These are phyloP conservation scores for Tremella fuciformis DNA, from an alignment of 768 basidiomycete genomes.

Conservation along the genomic window DNA sequence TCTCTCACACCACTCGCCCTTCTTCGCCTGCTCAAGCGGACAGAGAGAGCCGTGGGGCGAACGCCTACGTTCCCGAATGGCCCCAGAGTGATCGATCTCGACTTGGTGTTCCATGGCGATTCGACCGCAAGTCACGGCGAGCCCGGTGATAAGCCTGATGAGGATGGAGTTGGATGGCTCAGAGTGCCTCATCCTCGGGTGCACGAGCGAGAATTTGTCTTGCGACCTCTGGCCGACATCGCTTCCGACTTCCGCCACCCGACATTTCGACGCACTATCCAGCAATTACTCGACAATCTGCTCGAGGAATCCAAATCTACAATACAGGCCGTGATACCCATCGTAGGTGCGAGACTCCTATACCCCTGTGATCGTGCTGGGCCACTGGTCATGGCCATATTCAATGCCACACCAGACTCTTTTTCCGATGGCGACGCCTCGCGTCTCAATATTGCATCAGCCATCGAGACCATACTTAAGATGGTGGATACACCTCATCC, in stretches of 20 bases:
- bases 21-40: constrained; percentile 64
- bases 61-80: constrained; percentile 76
- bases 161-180: constrained; percentile 59
- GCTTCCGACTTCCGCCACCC: constrained; percentile 75
- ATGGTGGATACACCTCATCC: constrained; percentile 48
- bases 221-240: constrained; percentile 82
- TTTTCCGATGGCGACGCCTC: constrained; percentile 77
- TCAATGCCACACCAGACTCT: constrained; percentile 92
- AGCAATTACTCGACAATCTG: constrained; percentile 51
- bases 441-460: constrained; percentile 60
- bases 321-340: constrained; percentile 41
- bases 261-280: constrained; percentile 56
- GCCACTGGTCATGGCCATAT: constrained; percentile 77
- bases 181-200: constrained; percentile 80
- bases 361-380: constrained; percentile 19
- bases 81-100: constrained; percentile 84
- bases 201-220: constrained; percentile 83
- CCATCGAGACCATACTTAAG: constrained; percentile 50
- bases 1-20: constrained; percentile 62
- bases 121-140: constrained; percentile 60
- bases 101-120: constrained; percentile 73
- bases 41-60: constrained; percentile 74
- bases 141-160: constrained; percentile 52
- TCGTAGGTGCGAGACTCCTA: constrained; percentile 16
- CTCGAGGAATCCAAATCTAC: constrained; percentile 15